These are phyloP conservation scores for Hypoxylon sp. DNA, from an alignment of 2,329 filamentous ascomycete genomes.

Conservation along the genomic window DNA sequence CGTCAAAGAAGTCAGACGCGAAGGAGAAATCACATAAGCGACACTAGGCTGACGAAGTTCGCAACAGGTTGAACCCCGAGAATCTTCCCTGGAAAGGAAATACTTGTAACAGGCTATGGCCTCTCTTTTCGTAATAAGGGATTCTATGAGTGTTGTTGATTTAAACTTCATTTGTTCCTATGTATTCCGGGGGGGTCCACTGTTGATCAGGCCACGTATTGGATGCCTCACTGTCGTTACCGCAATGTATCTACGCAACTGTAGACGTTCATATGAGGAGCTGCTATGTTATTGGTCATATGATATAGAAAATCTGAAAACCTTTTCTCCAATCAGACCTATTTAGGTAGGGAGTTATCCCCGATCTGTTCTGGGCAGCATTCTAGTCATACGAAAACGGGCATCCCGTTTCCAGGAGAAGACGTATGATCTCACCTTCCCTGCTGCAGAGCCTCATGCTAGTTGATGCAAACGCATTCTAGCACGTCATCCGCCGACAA, in stretches of 20 bases:
- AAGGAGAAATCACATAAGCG: slow-evolving; percentile 39
- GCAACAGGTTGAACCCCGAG: background rate
- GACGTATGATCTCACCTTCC: background rate
- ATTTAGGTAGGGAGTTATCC: no score
- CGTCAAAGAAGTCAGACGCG: slow-evolving; percentile 34
- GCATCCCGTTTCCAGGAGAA: slow-evolving; percentile 1
- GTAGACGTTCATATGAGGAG: slow-evolving; percentile 36
- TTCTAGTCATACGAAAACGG: slow-evolving; percentile 1
- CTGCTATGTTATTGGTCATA: slow-evolving; percentile 12
- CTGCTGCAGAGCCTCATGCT: background rate
- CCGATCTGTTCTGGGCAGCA: background rate
- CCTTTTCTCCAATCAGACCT: background rate
- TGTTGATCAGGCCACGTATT: slow-evolving; percentile 19
- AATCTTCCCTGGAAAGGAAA: slow-evolving; percentile 3
- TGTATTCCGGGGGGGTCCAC: slow-evolving; percentile 8
- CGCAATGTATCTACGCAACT: slow-evolving; percentile 34
- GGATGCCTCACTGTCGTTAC: slow-evolving; percentile 36
- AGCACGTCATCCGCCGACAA: slow-evolving; percentile 12
- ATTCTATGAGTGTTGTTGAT: slow-evolving; percentile 14
- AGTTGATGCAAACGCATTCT: background rate
- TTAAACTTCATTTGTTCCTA: slow-evolving; percentile 22
- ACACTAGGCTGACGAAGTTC: slow-evolving; percentile 19
- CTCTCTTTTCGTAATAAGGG: slow-evolving; percentile 13
- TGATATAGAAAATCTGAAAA: background rate
- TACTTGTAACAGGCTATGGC: slow-evolving; percentile 7